phyloP scores from a whole-genome alignment of 495 filamentous ascomycete species.

The Neurospora sp. region DNA sequence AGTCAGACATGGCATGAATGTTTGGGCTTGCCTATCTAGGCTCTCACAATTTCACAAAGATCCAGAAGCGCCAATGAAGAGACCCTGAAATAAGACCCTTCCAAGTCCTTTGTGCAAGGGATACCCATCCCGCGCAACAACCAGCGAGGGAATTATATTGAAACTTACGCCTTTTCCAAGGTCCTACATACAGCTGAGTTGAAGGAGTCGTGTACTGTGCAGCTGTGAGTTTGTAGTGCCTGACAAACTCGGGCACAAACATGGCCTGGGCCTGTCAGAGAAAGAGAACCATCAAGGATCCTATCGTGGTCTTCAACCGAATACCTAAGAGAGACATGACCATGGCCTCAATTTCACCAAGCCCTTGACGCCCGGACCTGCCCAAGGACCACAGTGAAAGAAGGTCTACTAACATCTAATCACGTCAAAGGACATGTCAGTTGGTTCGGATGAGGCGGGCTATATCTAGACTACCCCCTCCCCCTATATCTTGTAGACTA shows the following conservation, averaged over 20 bases:
- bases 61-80: background rate
- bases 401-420: background rate
- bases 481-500: too few species aligned
- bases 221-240: background rate
- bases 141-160: background rate
- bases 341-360: background rate
- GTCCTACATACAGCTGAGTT: background rate
- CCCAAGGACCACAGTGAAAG: background rate
- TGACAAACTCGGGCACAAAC: background rate
- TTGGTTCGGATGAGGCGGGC: background rate
- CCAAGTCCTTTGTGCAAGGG: background rate
- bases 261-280: background rate
- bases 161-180: background rate
- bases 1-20: too few species aligned
- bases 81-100: background rate
- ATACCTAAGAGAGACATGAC: background rate
- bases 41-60: background rate
- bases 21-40: too few species aligned
- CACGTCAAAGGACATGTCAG: background rate
- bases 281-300: background rate
- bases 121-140: background rate
- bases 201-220: background rate
- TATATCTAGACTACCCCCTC: too few species aligned
- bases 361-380: background rate
- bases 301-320: background rate